Percentiles rank a stretch among this genome's conserved stretches.
phyloP scores from a whole-genome alignment of 257 asterid genomes.

The Prunella vulgaris region DNA sequence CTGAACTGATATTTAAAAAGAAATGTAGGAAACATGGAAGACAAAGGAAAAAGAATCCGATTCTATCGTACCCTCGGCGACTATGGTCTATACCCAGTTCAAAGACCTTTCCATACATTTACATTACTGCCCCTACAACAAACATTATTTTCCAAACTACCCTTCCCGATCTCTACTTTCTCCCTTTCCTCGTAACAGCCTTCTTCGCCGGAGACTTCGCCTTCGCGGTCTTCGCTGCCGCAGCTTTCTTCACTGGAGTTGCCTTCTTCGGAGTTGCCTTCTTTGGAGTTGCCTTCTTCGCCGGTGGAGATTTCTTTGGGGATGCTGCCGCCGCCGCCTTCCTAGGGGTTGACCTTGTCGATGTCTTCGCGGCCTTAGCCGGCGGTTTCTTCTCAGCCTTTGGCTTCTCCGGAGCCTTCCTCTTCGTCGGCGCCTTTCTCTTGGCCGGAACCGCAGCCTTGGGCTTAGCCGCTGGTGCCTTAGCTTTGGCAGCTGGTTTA shows the following conservation, averaged over 20 bases:
- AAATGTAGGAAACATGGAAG: not conserved
- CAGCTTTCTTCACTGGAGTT: conserved; percentile 33
- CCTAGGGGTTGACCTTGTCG: conserved; percentile 51
- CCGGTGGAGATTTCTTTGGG: conserved; percentile 35
- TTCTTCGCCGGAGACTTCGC: conserved; percentile 24
- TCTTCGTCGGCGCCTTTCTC: conserved; percentile 37
- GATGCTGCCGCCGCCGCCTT: conserved; percentile 32
- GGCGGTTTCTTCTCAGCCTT: conserved; percentile 42
- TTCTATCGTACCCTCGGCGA: conserved; percentile 25
- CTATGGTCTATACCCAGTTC: conserved; percentile 27
- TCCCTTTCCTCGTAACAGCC: conserved; percentile 32
- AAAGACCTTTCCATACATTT: conserved; percentile 25
- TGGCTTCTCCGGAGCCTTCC: conserved; percentile 47
- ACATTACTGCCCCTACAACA: conserved; percentile 49
- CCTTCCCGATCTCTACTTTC: conserved; percentile 32
- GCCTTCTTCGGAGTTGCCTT: conserved; percentile 46
- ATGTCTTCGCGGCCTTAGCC: conserved; percentile 46
- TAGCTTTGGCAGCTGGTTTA: conserved; percentile 42
- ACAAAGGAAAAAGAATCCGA: conserved; percentile 16
- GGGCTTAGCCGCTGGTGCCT: conserved; percentile 34
- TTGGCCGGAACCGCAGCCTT: conserved; percentile 39
- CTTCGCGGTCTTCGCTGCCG: conserved; percentile 21
- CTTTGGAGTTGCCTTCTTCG: conserved; percentile 34
- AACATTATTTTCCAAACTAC: conserved; percentile 14
- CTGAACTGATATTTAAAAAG: not conserved